These are phyloP conservation scores for Cryptococcus sp. DNA, from an alignment of 1,284 basidiomycete genomes.

Conservation along the genomic window DNA sequence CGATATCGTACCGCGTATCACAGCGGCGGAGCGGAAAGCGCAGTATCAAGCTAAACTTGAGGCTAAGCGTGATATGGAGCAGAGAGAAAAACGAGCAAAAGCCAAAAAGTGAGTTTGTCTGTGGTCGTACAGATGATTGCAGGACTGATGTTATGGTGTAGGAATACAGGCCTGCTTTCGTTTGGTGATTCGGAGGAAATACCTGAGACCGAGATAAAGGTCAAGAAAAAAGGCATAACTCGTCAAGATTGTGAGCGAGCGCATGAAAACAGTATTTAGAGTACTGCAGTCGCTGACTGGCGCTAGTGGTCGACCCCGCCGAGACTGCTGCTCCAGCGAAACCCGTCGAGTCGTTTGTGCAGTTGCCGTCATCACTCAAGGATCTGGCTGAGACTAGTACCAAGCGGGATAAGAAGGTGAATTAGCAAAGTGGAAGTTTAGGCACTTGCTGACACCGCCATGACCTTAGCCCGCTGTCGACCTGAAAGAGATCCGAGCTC, in stretches of 20 bases:
- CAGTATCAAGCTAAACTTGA: slow-evolving; percentile 77
- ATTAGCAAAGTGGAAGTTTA: not conserved
- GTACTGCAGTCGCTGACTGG: slow-evolving; percentile 7
- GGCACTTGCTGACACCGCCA: slow-evolving; percentile 6
- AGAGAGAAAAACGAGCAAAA: slow-evolving; percentile 65
- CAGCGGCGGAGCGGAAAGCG: slow-evolving; percentile 79
- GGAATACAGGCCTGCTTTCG: slow-evolving; percentile 82
- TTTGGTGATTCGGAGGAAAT: slow-evolving; percentile 78
- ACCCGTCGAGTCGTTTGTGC: slow-evolving; percentile 24
- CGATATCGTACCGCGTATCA: slow-evolving; percentile 95
- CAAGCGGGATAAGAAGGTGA: slow-evolving; percentile 45
- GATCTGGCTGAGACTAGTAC: slow-evolving; percentile 27
- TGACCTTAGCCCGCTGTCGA: slow-evolving; percentile 52
- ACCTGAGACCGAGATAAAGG: slow-evolving; percentile 56
- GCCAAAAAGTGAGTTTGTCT: slow-evolving; percentile 70
- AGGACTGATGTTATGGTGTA: slow-evolving; percentile 45
- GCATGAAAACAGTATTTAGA: not conserved
- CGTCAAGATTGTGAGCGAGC: slow-evolving; percentile 71
- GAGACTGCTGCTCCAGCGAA: slow-evolving; percentile 27
- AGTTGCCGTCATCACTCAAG: slow-evolving; percentile 29
- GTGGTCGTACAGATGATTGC: not conserved
- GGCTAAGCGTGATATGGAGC: slow-evolving; percentile 73
- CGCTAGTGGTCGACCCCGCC: slow-evolving; percentile 59
- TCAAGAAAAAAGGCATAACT: slow-evolving; percentile 76
- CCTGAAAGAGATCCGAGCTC: slow-evolving; percentile 68